A percentile compares a stretch with the other conserved stretches of the same genome.
These are phyloP conservation scores for Otatea glauca DNA, from an alignment of 176 grass and related monocot genomes.

Conservation along the genomic window DNA sequence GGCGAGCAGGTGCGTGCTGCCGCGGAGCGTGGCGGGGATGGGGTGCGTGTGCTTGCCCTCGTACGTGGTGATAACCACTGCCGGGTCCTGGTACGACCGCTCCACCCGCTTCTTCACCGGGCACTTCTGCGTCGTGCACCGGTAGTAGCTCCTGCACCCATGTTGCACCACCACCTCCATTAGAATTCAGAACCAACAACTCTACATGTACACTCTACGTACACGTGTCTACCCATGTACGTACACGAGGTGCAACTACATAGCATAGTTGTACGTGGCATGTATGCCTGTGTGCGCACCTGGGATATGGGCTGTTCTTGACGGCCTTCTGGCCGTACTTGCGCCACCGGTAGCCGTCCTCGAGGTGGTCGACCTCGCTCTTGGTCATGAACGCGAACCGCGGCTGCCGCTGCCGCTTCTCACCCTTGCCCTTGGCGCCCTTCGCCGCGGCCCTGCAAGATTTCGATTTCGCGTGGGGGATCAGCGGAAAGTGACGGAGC, in stretches of 20 bases:
- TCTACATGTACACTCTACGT: background rate
- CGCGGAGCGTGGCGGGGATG: conserved; percentile 68
- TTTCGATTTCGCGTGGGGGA: background rate
- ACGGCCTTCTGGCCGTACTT: conserved; percentile 99
- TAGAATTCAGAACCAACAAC: background rate
- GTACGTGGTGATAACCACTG: conserved; percentile 93
- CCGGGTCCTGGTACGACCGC: conserved; percentile 78
- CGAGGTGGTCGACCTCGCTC: conserved; percentile 97
- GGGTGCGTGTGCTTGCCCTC: conserved; percentile 92
- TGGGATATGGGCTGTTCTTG: conserved; percentile 99
- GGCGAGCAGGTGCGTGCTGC: conserved; percentile 75
- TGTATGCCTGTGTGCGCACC: conserved; percentile 39
- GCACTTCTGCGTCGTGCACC: conserved; percentile 96
- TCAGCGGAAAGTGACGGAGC: conserved; percentile 27
- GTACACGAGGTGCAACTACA: background rate
- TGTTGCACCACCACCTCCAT: background rate
- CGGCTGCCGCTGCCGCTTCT: conserved; percentile 81
- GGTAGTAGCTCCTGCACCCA: conserved; percentile 87
- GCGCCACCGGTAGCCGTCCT: conserved; percentile 97
- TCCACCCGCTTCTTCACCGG: conserved; percentile 97
- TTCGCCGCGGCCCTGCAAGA: conserved; percentile 28
- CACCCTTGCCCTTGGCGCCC: conserved; percentile 59
- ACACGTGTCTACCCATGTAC: background rate
- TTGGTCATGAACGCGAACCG: conserved; percentile 97
- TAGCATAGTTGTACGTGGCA: background rate